Evolutionary conservation across 2,329 filamentous ascomycete genomes (phyloP).

Genomic region (Neofusicoccum umdonicola): DNA sequence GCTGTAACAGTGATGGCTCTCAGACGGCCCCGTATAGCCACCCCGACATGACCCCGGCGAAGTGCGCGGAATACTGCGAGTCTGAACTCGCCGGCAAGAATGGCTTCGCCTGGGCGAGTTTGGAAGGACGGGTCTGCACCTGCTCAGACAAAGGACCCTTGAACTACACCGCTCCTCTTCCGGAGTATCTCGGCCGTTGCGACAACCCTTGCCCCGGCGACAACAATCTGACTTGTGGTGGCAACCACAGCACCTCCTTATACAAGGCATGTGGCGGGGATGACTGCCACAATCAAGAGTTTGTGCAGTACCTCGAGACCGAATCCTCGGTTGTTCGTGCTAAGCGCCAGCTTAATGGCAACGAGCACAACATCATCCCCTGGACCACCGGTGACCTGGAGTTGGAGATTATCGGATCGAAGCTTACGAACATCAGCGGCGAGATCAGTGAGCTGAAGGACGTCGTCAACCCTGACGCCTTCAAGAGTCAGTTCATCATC

Average conservation of each 20-base stretch:
- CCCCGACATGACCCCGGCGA: conserved; percentile 53
- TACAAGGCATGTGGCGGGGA: neutral
- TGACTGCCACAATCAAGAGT: neutral
- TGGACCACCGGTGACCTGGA: too few species aligned
- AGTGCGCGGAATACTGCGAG: conserved; percentile 55
- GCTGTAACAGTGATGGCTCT: conserved; percentile 6
- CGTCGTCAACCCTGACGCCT: too few species aligned
- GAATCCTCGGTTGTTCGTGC: neutral
- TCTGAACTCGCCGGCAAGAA: neutral
- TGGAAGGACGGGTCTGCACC: neutral
- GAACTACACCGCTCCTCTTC: neutral
- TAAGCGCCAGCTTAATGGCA: neutral
- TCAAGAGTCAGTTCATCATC: too few species aligned
- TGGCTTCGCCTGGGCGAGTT: neutral
- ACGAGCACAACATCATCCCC: too few species aligned
- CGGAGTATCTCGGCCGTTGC: neutral
- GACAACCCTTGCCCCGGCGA: neutral
- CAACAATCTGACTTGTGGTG: neutral
- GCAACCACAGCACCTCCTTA: neutral
- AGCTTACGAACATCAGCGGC: too few species aligned
- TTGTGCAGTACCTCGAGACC: neutral
- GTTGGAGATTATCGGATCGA: too few species aligned
- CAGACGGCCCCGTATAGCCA: too few species aligned
- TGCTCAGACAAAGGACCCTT: neutral
- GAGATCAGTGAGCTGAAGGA: too few species aligned